Evolutionary conservation across 2,329 filamentous ascomycete genomes (phyloP), one percentile per base, ranked within the genome.

Genomic region (Clathrospora elynae): DNA sequence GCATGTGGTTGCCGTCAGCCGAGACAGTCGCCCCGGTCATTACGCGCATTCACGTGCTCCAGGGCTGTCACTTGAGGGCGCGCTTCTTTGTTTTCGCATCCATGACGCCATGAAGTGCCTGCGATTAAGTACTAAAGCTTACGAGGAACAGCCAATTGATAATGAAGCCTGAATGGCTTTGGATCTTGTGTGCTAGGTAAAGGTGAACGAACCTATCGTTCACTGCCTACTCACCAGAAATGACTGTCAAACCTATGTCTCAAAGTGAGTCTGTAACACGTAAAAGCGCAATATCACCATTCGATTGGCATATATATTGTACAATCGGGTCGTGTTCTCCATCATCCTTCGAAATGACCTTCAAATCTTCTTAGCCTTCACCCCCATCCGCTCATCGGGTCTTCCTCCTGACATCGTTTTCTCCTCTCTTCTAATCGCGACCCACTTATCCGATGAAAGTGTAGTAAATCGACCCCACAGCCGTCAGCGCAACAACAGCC

Each of bases 401-500:
- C 36, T 13, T 23, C 18, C 13, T 12, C n/a, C 28, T 9, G 19
- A 23, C n/a, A 11, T 10, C 20, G 5, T 9, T 12, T 16, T 18
- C 9, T 31, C 14, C n/a, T 12, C 23, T 17, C 18, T 12, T 17
- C 17, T 19, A 9, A 12, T 8, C 16, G 20, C n/a, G 3, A 16
- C 18, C 16, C 12, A 16, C 33, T 38, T 35, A 51, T 16, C 28
- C 46, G 10, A 61, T 36, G 42, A 68, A 59, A 20, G 57, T 41
- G 49, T 65, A 67, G 57, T 69, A 70, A 28, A 67, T 29, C 26
- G 55, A 46, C n/a, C 38, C 37, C 7, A 75, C 68, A 32, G 76
- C 71, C 47, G 75, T 82, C 59, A 83, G 53, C 3, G 77, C 84
- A 40, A 87, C 71, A 20, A 81, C 81, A 26, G 75, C 66, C 82